phyloP scores from a whole-genome alignment of 768 basidiomycete species.

The Lentinula raphanica region DNA sequence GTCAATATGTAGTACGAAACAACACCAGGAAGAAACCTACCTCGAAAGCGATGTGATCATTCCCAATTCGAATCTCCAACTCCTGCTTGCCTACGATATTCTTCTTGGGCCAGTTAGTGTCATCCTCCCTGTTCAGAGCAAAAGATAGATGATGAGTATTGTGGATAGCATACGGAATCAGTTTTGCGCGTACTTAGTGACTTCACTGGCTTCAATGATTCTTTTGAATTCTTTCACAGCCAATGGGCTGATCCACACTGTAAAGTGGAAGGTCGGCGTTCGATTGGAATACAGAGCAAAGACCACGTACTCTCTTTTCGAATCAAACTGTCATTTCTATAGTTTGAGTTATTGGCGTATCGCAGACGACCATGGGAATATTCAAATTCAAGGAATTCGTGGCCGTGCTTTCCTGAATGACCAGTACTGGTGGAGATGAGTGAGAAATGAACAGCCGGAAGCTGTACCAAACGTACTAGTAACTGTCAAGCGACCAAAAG shows the following conservation, averaged over 20 bases:
- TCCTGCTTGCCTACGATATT: constrained; percentile 99
- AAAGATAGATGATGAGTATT: neutral
- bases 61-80: constrained; percentile 89
- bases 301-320: constrained; percentile 91
- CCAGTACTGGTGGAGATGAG: constrained; percentile 59
- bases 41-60: constrained; percentile 96
- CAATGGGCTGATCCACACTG: constrained; percentile 93
- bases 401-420: constrained; percentile 97
- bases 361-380: constrained; percentile 94
- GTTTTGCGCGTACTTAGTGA: constrained; percentile 68
- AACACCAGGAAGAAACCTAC: constrained; percentile 35
- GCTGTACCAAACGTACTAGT: neutral
- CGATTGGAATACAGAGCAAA: neutral
- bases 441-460: neutral
- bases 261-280: neutral
- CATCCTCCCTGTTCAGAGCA: constrained; percentile 75
- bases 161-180: neutral
- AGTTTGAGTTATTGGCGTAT: constrained; percentile 99
- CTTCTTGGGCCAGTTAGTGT: constrained; percentile 98
- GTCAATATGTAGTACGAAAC: neutral
- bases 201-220: constrained; percentile 89
- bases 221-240: constrained; percentile 93
- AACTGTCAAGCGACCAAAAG: neutral
- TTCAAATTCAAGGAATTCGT: constrained; percentile 98
- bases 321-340: constrained; percentile 94